A percentile compares a stretch with the other conserved stretches of the same genome.
Evolutionary conservation across 2,329 filamentous ascomycete species (phyloP).

Genomic region (Zasmidium cellare): DNA sequence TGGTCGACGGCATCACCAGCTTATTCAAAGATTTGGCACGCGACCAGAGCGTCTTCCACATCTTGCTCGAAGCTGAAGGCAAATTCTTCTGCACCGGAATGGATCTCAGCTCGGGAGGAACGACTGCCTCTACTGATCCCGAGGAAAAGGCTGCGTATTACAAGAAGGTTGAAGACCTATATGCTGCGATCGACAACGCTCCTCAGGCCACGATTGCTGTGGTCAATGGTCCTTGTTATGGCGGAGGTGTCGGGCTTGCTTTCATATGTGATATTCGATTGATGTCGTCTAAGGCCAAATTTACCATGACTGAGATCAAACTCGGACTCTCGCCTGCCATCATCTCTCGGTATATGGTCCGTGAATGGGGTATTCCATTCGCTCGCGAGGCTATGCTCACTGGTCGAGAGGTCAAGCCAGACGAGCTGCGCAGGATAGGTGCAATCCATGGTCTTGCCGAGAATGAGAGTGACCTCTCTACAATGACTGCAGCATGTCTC

Average conservation of each 20-base stretch:
- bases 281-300: constrained; percentile 14
- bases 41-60: constrained; percentile 17
- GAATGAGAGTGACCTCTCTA: constrained; percentile 3
- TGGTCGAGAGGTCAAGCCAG: constrained; percentile 14
- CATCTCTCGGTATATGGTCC: constrained; percentile 23
- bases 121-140: constrained; percentile 11
- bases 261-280: constrained; percentile 23
- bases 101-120: constrained; percentile 17
- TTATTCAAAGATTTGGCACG: constrained; percentile 13
- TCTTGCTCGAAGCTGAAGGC: constrained; percentile 19
- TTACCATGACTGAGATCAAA: constrained; percentile 22
- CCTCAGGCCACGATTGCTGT: constrained; percentile 21
- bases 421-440: constrained; percentile 19
- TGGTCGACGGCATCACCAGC: constrained; percentile 20
- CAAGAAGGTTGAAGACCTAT: constrained; percentile 18
- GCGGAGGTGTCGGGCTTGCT: constrained; percentile 22
- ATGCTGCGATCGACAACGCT: constrained; percentile 19
- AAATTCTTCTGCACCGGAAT: constrained; percentile 27
- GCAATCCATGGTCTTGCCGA: constrained; percentile 12
- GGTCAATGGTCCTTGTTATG: constrained; percentile 18
- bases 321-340: constrained; percentile 22
- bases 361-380: constrained; percentile 21
- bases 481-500: constrained; percentile 11
- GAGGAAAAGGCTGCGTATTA: constrained; percentile 13
- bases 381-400: constrained; percentile 20